Evolutionary conservation across 2,329 filamentous ascomycete species (phyloP).

Genomic region (Zasmidium angulare): DNA sequence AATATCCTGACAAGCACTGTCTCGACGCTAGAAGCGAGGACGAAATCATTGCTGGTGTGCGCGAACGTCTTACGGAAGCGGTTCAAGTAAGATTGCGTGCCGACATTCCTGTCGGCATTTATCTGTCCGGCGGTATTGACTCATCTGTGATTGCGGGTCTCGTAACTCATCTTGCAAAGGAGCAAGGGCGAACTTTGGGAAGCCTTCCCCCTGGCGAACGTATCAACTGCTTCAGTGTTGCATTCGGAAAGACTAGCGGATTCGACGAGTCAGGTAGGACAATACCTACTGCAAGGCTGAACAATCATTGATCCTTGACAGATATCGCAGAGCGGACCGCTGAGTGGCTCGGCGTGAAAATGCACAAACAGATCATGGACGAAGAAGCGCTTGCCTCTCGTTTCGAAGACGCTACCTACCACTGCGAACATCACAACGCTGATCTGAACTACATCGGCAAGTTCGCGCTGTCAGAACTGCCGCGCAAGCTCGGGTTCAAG

Average conservation of each 20-base stretch:
- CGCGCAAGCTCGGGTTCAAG: constrained; percentile 50
- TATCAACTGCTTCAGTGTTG: constrained; percentile 53
- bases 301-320: constrained; percentile 1
- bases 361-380: constrained; percentile 44
- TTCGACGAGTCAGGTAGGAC: constrained; percentile 49
- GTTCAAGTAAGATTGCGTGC: constrained; percentile 55
- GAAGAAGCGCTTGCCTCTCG: constrained; percentile 44
- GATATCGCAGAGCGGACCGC: constrained; percentile 50
- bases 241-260: constrained; percentile 51
- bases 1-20: constrained; percentile 51
- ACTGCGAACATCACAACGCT: constrained; percentile 46
- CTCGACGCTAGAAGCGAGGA: constrained; percentile 47
- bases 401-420: constrained; percentile 48
- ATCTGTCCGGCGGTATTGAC: constrained; percentile 59
- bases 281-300: not conserved
- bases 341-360: constrained; percentile 49
- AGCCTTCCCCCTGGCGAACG: constrained; percentile 41
- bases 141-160: constrained; percentile 59
- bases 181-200: constrained; percentile 50
- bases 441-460: constrained; percentile 57
- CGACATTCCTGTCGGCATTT: constrained; percentile 59
- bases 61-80: constrained; percentile 52
- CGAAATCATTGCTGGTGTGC: constrained; percentile 53
- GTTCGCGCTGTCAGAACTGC: constrained; percentile 49
- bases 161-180: constrained; percentile 51